phyloP scores from a whole-genome alignment of 495 filamentous ascomycete species.

The Xylaria sp. region DNA sequence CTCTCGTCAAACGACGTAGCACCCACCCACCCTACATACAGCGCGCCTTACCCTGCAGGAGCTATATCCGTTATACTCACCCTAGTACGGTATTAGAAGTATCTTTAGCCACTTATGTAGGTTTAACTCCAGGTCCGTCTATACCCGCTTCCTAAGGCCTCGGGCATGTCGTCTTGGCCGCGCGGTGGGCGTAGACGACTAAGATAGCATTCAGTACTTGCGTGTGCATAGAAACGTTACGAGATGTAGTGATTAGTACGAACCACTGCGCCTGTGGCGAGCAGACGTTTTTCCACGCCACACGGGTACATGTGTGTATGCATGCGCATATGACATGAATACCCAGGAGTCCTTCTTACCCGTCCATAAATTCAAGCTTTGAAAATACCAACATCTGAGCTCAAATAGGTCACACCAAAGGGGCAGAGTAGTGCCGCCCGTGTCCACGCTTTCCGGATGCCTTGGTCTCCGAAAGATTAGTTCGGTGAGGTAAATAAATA shows the following conservation, averaged over 20 bases:
- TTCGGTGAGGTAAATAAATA: not conserved
- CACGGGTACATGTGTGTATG: not conserved
- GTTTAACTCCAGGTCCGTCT: not conserved
- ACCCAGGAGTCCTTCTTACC: not conserved
- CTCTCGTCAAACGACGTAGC: not conserved
- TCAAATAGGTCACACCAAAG: not conserved
- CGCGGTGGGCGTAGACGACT: not conserved
- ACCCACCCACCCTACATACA: not conserved
- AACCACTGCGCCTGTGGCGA: not conserved
- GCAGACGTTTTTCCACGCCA: not conserved
- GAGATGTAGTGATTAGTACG: not conserved
- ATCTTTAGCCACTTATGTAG: not conserved
- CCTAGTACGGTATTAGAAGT: not conserved
- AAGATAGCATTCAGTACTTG: not conserved
- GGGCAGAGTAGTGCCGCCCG: not conserved
- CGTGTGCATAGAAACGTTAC: not conserved
- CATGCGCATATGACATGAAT: not conserved
- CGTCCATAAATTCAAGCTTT: not conserved
- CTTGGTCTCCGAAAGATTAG: not conserved
- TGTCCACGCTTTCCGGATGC: not conserved
- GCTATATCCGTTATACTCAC: not conserved
- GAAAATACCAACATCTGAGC: not conserved
- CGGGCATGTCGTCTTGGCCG: not conserved
- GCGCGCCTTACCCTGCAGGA: slow-evolving; percentile 1
- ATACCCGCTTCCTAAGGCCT: slow-evolving; percentile 1